Conservation (phyloP, 176 grass and related monocot genomes). For the Metroxylon sagu region DNA sequence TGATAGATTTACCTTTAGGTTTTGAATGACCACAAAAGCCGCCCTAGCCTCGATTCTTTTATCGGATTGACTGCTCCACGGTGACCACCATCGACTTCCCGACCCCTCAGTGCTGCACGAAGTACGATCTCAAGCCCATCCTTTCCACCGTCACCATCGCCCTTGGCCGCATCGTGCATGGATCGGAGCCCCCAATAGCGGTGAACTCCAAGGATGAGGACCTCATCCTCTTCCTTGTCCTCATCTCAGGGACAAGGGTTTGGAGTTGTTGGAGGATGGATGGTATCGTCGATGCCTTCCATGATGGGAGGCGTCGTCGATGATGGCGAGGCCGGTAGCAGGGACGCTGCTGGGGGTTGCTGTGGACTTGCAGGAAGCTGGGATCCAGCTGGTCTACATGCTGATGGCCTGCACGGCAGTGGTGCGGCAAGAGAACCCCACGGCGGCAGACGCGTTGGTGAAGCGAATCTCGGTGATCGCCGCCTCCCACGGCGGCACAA, state of each 20-base stretch:
- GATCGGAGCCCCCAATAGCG: slow-evolving; percentile 15
- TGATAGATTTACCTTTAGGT: too few species aligned
- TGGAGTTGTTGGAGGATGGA: not conserved
- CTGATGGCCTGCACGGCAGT: slow-evolving; percentile 79
- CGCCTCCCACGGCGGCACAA: slow-evolving; percentile 69
- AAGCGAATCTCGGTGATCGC: slow-evolving; percentile 82
- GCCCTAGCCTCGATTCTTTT: not conserved
- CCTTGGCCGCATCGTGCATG: not conserved
- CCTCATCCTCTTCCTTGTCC: slow-evolving; percentile 55
- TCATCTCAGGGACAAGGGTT: slow-evolving; percentile 35
- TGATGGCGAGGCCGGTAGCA: slow-evolving; percentile 7
- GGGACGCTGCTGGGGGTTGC: slow-evolving; percentile 45
- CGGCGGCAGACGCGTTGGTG: slow-evolving; percentile 52
- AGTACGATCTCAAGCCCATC: slow-evolving; percentile 39
- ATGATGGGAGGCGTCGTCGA: slow-evolving; percentile 8
- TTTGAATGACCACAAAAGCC: not conserved
- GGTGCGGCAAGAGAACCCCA: slow-evolving; percentile 74
- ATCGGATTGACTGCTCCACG: slow-evolving; percentile 37
- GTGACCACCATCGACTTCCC: slow-evolving; percentile 6
- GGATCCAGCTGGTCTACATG: slow-evolving; percentile 73
- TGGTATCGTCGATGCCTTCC: slow-evolving; percentile 15
- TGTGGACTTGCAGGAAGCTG: slow-evolving; percentile 67
- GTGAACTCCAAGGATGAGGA: slow-evolving; percentile 57
- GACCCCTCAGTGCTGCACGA: too few species aligned
- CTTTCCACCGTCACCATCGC: slow-evolving; percentile 7